phyloP scores from a whole-genome alignment of 139 green algal genomes.

The Pycnococcus provasolii region DNA sequence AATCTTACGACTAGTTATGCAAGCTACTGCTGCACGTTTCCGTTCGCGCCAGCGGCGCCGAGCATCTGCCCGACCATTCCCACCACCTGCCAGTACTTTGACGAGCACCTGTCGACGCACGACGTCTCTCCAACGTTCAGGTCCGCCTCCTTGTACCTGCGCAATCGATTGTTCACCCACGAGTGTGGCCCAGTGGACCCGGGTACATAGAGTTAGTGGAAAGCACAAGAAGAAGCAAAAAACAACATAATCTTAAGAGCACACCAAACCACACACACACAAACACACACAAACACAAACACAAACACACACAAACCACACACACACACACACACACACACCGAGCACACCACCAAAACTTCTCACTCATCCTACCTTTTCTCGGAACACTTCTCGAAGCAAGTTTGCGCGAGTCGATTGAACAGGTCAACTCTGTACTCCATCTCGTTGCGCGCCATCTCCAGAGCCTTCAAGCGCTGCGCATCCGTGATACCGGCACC shows the following conservation, averaged over 20 bases:
- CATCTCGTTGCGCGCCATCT: conserved; percentile 76
- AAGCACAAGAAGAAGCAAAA: background rate
- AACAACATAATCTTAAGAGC: conserved; percentile 66
- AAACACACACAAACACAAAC: conserved; percentile 8
- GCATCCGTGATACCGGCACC: background rate
- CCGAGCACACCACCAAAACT: background rate
- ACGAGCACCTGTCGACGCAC: conserved; percentile 83
- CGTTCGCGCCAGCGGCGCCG: background rate
- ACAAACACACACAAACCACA: conserved; percentile 9
- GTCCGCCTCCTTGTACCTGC: conserved; percentile 85
- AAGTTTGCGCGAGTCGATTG: conserved; percentile 55
- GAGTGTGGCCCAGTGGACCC: background rate
- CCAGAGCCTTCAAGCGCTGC: conserved; percentile 36
- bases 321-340: conserved; percentile 40
- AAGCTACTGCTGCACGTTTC: too few species aligned
- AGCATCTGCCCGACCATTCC: conserved; percentile 19
- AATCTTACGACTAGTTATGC: too few species aligned
- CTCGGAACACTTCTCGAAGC: conserved; percentile 18
- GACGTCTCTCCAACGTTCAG: conserved; percentile 89
- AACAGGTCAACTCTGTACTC: conserved; percentile 86
- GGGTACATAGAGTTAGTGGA: background rate
- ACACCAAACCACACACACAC: conserved; percentile 64
- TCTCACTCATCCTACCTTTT: background rate
- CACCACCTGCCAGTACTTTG: conserved; percentile 94
- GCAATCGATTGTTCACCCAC: background rate